These are phyloP conservation scores for Chrysophaeum taylorii DNA, from an alignment of 352 stramenopile species.

Conservation along the genomic window DNA sequence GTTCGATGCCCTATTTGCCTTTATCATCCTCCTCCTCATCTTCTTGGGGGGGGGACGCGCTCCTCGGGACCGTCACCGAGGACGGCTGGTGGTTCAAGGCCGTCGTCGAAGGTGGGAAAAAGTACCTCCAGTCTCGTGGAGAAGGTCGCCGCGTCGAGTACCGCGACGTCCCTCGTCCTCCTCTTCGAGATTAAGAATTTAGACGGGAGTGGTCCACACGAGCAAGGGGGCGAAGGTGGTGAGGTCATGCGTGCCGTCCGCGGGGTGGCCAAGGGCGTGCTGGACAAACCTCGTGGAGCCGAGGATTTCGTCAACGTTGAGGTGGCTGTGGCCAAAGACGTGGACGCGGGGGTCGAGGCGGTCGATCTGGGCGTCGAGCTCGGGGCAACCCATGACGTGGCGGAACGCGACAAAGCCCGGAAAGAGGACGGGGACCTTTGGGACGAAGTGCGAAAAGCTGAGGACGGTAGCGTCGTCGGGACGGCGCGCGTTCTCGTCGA, in stretches of 20 bases:
- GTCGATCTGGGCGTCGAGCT: neutral
- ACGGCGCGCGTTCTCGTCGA: neutral
- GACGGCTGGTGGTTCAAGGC: constrained; percentile 38
- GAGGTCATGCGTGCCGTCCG: neutral
- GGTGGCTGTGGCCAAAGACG: neutral
- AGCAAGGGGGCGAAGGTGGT: neutral
- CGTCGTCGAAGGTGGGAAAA: neutral
- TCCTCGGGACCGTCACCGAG: constrained; percentile 24
- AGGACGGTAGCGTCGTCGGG: neutral
- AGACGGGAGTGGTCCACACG: neutral
- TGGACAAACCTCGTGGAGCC: neutral
- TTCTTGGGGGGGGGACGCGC: constrained; percentile 18
- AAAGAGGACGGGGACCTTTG: neutral
- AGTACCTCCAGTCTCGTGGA: neutral
- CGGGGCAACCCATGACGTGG: neutral
- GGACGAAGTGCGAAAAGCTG: neutral
- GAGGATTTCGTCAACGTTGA: constrained; percentile 4
- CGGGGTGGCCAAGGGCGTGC: neutral
- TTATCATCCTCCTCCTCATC: neutral
- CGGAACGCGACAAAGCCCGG: constrained; percentile 1
- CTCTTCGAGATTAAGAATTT: no score
- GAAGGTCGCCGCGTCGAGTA: neutral
- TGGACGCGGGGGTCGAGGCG: neutral
- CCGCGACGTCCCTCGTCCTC: neutral
- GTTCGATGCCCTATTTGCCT: neutral